Evolutionary conservation across 371 early-diverging fungal species (phyloP).

Genomic region (Mucor lusitanicus): DNA sequence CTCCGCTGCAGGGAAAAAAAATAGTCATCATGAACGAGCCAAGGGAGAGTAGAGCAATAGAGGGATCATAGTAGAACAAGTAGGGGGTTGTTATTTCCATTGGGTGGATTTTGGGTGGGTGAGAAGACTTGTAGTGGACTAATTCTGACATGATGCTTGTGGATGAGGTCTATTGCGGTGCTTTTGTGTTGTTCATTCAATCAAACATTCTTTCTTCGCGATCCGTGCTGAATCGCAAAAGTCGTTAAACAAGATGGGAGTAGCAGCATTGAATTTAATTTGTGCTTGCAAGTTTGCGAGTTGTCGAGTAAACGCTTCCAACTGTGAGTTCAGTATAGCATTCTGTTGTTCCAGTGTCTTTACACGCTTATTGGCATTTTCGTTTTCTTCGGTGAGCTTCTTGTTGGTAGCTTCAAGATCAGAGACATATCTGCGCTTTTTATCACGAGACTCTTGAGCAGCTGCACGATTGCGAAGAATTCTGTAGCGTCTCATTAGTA

Average conservation of each 20-base stretch:
- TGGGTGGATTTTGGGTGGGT: constrained; percentile 3
- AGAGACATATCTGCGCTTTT: constrained; percentile 80
- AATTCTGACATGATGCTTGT: not conserved
- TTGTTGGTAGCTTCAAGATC: constrained; percentile 75
- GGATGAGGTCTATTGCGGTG: not conserved
- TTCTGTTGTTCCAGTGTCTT: constrained; percentile 68
- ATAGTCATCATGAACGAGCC: not conserved
- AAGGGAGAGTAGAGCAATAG: not conserved
- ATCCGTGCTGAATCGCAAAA: constrained; percentile 64
- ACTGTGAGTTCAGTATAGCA: constrained; percentile 53
- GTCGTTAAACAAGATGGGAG: constrained; percentile 44
- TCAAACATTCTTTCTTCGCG: constrained; percentile 30
- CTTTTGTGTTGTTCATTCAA: not conserved
- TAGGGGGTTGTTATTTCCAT: not conserved
- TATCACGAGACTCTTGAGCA: constrained; percentile 88
- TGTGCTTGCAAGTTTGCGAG: constrained; percentile 53
- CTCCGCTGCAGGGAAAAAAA: constrained; percentile 54
- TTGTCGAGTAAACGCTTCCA: constrained; percentile 61
- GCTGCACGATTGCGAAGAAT: constrained; percentile 91
- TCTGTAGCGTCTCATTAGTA: constrained; percentile 24
- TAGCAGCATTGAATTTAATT: constrained; percentile 40
- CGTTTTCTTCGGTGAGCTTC: constrained; percentile 66
- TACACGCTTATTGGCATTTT: constrained; percentile 59
- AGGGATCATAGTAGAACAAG: not conserved
- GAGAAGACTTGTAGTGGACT: not conserved